Percentiles rank a stretch among this genome's conserved stretches.
Conservation (phyloP, 2,329 filamentous ascomycete genomes). For the Paecilomyces fulvus region DNA sequence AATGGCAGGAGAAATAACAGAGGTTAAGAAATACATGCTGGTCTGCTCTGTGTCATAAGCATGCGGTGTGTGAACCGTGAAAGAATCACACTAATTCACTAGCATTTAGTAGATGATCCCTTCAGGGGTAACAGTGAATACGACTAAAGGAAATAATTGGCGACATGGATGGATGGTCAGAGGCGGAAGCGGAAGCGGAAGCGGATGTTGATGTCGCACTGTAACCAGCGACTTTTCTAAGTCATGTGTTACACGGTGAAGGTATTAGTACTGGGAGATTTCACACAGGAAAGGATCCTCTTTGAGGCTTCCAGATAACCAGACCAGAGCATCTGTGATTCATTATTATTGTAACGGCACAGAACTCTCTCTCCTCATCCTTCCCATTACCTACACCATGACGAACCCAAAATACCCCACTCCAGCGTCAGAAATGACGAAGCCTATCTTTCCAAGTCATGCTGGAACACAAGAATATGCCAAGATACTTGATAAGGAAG, state of each 20-base stretch:
- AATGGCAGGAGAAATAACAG: neutral
- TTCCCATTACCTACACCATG: slow-evolving; percentile 4
- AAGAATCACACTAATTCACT: neutral
- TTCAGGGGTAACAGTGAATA: neutral
- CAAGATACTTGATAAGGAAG: slow-evolving; percentile 49
- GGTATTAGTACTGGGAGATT: neutral
- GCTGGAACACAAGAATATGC: slow-evolving; percentile 31
- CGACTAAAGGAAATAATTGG: neutral
- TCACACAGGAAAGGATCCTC: neutral
- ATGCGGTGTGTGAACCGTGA: neutral
- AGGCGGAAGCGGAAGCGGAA: slow-evolving; percentile 10
- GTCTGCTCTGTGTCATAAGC: neutral
- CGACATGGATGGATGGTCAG: neutral
- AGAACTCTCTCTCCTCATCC: neutral
- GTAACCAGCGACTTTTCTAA: neutral
- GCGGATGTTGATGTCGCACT: slow-evolving; percentile 17
- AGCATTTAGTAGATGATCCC: neutral
- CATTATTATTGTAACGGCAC: neutral
- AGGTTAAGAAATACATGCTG: neutral
- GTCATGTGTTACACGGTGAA: neutral
- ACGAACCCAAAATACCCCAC: slow-evolving; percentile 7
- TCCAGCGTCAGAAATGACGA: slow-evolving; percentile 9
- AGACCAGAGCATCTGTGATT: neutral
- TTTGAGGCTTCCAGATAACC: neutral
- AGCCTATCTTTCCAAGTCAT: slow-evolving; percentile 22